Conservation (phyloP, 1,139 yeast species). For the Taphrina flavorubra region DNA sequence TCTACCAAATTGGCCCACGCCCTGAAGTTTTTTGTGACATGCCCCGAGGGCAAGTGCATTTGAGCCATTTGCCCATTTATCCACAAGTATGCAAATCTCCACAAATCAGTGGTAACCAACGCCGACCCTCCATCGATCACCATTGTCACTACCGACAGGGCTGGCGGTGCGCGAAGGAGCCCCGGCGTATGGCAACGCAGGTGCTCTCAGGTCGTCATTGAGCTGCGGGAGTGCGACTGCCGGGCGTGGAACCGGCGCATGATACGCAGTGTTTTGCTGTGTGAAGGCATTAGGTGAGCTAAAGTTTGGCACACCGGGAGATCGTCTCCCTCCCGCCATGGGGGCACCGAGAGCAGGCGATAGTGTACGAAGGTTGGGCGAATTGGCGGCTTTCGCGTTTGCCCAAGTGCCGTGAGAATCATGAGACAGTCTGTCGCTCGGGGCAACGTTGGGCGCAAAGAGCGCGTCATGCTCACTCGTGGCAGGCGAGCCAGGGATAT, state of each 20-base stretch:
- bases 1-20: too few relatives aligned
- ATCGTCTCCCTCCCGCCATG: background rate
- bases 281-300: slow-evolving; percentile 22
- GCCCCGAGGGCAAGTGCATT: too few relatives aligned
- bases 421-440: slow-evolving; percentile 20
- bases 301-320: slow-evolving; percentile 16
- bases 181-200: slow-evolving; percentile 33
- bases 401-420: slow-evolving; percentile 12
- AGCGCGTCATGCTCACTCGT: slow-evolving; percentile 39
- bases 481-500: slow-evolving; percentile 31
- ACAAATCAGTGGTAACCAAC: slow-evolving; percentile 26
- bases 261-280: slow-evolving; percentile 26
- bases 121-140: slow-evolving; percentile 38
- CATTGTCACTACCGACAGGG: slow-evolving; percentile 28
- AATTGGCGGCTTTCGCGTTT: background rate
- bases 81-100: background rate
- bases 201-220: slow-evolving; percentile 28
- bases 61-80: background rate
- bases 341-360: slow-evolving; percentile 26
- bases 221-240: slow-evolving; percentile 24
- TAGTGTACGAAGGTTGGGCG: slow-evolving; percentile 21
- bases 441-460: slow-evolving; percentile 31
- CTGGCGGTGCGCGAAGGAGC: slow-evolving; percentile 21
- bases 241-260: slow-evolving; percentile 18
- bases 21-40: too few relatives aligned